Percentiles rank a stretch among this genome's conserved stretches.
Evolutionary conservation across 805 yeast species (phyloP).

Genomic region (Starmerella vaccinii): DNA sequence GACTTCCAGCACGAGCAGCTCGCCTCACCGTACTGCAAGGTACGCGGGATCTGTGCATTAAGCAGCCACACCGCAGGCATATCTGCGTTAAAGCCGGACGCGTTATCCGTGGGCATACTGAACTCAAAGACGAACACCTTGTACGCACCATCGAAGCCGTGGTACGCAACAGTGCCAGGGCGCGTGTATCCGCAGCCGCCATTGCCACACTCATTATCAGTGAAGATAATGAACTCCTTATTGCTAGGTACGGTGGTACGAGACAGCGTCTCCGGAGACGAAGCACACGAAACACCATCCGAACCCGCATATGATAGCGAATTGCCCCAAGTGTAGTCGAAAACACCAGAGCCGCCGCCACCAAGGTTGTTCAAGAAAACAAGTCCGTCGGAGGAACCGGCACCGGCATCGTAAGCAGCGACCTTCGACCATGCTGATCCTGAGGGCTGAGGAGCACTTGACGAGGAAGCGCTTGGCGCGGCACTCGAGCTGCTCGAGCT

Average conservation of each 20-base stretch:
- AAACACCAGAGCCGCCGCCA: constrained; percentile 71
- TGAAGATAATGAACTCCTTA: constrained; percentile 72
- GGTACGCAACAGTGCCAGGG: constrained; percentile 79
- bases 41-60: constrained; percentile 93
- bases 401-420: constrained; percentile 54
- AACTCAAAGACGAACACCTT: constrained; percentile 92
- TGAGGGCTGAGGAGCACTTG: constrained; percentile 19
- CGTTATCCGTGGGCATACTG: constrained; percentile 69
- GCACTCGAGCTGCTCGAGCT: constrained; percentile 15
- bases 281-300: constrained; percentile 66
- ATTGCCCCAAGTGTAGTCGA: constrained; percentile 82
- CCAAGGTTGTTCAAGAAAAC: constrained; percentile 83
- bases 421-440: constrained; percentile 55
- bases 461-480: constrained; percentile 14
- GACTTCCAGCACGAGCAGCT: constrained; percentile 91
- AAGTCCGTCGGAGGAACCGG: constrained; percentile 61
- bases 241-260: constrained; percentile 64
- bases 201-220: constrained; percentile 38
- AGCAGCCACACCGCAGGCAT: constrained; percentile 98
- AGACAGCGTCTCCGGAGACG: constrained; percentile 54
- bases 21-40: constrained; percentile 78
- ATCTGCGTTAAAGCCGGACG: constrained; percentile 49
- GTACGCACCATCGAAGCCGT: constrained; percentile 76
- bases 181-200: constrained; percentile 76
- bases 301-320: constrained; percentile 75